phyloP scores from a whole-genome alignment of 352 stramenopile species.

The Phytophthora boehmeriae region DNA sequence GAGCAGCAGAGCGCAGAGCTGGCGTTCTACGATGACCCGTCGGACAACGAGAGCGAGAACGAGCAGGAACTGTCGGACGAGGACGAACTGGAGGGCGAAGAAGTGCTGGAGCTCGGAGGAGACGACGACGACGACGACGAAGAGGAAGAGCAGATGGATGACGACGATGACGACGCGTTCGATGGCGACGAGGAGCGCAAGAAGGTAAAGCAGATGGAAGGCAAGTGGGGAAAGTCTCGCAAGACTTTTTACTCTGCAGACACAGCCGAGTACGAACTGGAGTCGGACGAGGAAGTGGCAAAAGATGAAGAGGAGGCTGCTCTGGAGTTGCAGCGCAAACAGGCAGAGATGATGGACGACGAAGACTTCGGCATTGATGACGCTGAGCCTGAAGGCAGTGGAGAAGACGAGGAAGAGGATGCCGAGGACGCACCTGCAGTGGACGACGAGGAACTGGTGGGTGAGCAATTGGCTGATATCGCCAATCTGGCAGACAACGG shows the following conservation, averaged over 20 bases:
- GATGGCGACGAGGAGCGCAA: slow-evolving; percentile 73
- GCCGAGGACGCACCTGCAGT: slow-evolving; percentile 24
- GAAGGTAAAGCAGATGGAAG: slow-evolving; percentile 75
- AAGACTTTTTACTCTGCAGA: slow-evolving; percentile 89
- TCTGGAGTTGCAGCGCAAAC: slow-evolving; percentile 83
- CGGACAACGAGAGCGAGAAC: slow-evolving; percentile 68
- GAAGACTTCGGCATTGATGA: slow-evolving; percentile 86
- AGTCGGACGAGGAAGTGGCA: slow-evolving; percentile 78
- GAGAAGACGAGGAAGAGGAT: slow-evolving; percentile 52
- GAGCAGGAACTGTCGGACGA: slow-evolving; percentile 66
- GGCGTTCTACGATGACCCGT: slow-evolving; percentile 87
- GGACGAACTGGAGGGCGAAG: slow-evolving; percentile 61
- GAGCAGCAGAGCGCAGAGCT: slow-evolving; percentile 73
- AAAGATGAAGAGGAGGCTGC: slow-evolving; percentile 87
- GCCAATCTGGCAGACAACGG: slow-evolving; percentile 65
- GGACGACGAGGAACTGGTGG: slow-evolving; percentile 76
- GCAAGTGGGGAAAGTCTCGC: slow-evolving; percentile 87
- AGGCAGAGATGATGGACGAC: slow-evolving; percentile 86
- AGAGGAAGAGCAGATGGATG: slow-evolving; percentile 34
- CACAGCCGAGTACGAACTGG: slow-evolving; percentile 81
- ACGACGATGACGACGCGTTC: slow-evolving; percentile 47
- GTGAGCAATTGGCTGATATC: slow-evolving; percentile 78
- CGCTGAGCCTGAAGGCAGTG: slow-evolving; percentile 39
- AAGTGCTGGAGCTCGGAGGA: slow-evolving; percentile 70
- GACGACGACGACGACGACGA: slow-evolving; percentile 56